These are phyloP conservation scores for Hirsutella minnesotensis DNA, from an alignment of 2,329 filamentous ascomycete species.

Conservation along the genomic window DNA sequence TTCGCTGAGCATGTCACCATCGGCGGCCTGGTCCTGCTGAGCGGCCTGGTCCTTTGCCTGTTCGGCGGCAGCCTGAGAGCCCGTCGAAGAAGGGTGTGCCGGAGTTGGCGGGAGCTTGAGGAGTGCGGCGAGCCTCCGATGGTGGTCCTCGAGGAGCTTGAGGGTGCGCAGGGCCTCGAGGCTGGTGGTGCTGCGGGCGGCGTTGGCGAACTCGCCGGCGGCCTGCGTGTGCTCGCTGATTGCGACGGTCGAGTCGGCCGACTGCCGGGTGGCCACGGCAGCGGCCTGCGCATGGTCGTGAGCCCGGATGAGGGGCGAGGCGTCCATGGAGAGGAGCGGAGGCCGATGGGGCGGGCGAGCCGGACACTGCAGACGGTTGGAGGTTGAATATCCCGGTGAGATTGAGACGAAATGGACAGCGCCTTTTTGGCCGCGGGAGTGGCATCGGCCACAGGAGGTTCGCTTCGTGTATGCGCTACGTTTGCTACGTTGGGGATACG, in stretches of 20 bases:
- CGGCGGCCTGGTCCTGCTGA: constrained; percentile 11
- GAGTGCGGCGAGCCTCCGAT: constrained; percentile 70
- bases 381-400: too few relatives aligned
- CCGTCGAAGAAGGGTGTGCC: background rate
- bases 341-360: background rate
- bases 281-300: constrained; percentile 83
- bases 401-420: too few relatives aligned
- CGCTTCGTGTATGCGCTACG: too few relatives aligned
- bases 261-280: constrained; percentile 64
- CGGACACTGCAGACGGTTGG: too few relatives aligned
- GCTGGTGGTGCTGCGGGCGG: constrained; percentile 57
- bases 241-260: constrained; percentile 65
- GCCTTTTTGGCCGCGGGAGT: too few relatives aligned
- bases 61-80: constrained; percentile 15
- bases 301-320: constrained; percentile 44
- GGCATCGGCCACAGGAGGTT: too few relatives aligned
- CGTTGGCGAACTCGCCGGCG: constrained; percentile 77
- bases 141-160: constrained; percentile 75
- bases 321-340: constrained; percentile 18
- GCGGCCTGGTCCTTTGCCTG: background rate
- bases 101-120: constrained; percentile 54
- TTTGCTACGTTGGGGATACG: too few relatives aligned
- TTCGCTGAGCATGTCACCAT: constrained; percentile 9
- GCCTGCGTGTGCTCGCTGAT: constrained; percentile 81
- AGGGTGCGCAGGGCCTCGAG: constrained; percentile 72